Base-by-base conservation (phyloP, 345 rosid species). In the Salix viminalis region DNA sequence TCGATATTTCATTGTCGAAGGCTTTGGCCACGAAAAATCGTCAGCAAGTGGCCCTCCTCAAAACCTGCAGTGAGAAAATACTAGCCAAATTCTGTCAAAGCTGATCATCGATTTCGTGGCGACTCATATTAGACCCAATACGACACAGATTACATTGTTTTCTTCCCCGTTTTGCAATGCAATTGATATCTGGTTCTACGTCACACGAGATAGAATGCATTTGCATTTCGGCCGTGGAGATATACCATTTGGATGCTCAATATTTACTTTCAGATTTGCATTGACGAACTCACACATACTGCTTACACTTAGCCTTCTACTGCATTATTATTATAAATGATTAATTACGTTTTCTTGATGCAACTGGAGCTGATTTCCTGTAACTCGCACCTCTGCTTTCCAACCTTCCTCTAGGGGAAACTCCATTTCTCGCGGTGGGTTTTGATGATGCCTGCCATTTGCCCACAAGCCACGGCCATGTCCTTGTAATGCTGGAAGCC, bases 381-480 rank as follows among this genome's bases (percentile, higher is more conserved):
- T 76, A 67, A 56, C 69, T 76, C 26, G 83, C 82, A 34, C 56
- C 50, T 77, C 82, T 77, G 37, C n/a, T 64, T 56, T 84, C 87
- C 44, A 58, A 50, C 76, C 82, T 81, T 58, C 75, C 76, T 73
- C 82, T 86, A 0, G 84, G 56, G 1, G 86, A 67, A 67, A 80
- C 80, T 65, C 86, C 89, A 18, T 78, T 84, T 14, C 68, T 84
- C 1, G 74, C 82, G 0, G 73, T 12, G 10, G 80, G 83, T 65
- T 80, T 81, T 69, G 85, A 77, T 10, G 88, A 82, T 37, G 78
- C 79, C 11, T 92, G 89, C 93, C 94, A 90, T 2, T 2, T 91
- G 94, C 30, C 96, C 93, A 18, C 87, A 83, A 1, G 91, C 83
- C 67, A 91, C 82, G 0, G 96, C 93, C 97, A 95, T 93, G 87